Evolutionary conservation across 2,329 filamentous ascomycete species (phyloP), one percentile per base, ranked within the genome.

Genomic region (Xylaria digitata): DNA sequence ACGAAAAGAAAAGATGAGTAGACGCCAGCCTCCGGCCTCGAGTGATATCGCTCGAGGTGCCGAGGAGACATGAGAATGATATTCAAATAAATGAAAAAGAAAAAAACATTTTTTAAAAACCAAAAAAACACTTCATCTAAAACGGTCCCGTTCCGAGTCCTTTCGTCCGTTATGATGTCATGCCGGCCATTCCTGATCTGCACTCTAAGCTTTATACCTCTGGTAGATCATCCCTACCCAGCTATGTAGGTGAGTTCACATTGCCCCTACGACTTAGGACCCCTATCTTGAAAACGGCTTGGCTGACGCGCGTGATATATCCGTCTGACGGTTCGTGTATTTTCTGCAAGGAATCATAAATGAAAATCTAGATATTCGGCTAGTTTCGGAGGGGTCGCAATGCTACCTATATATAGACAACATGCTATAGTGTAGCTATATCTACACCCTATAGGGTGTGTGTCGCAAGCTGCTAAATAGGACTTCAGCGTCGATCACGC

Each of bases 31-130:
- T 69, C 64, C 58, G 64, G 55, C 67, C 53, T 63, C 5, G 42
- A 61, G 52, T 54, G 45, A 7, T 48, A 1, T 21, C 30, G 6
- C 32, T 64, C 32, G 56, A 19, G 57, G 56, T 56, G 46, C 50
- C 54, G 67, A 67, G 69, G 61, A 67, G 69, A 63, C 9, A 26
- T 57, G 21, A 45, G 46, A 65, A 61, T 34, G 37, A 61, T 63
- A 62, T 15, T 46, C 30, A 23, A 56, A 52, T 21, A 32, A 66
- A 63, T 46, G 21, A 68, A 57, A 42, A 45, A 42, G n/a, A n/a
- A 63, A 37, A 52, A 43, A 57, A 50, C 1, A 1, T 26, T 26
- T 26, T 26, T n/a, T 19, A 50, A 63, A 56, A 64, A 69, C 26
- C 26, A 26, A 26, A 26, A 26, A 26, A 26, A 26, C 5, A 26